Evolutionary conservation across 1,139 yeast genomes (phyloP).

Genomic region (Petasospora fabianii): DNA sequence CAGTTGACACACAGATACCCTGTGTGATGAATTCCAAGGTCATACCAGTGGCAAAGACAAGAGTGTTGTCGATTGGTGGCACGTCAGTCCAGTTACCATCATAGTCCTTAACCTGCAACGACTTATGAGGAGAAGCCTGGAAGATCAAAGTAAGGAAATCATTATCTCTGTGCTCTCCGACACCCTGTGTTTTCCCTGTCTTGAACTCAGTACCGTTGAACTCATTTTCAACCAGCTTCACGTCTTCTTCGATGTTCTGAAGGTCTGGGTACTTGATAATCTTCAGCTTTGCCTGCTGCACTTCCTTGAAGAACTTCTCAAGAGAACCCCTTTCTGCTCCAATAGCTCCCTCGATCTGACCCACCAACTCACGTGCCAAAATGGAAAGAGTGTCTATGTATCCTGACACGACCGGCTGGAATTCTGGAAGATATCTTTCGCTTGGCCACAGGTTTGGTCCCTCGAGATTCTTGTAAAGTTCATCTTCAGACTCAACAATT

Average conservation of each 20-base stretch:
- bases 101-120: slow-evolving; percentile 60
- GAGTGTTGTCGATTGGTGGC: slow-evolving; percentile 39
- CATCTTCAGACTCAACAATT: slow-evolving; percentile 34
- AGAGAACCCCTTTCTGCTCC: slow-evolving; percentile 45
- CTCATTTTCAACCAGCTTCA: slow-evolving; percentile 16
- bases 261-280: slow-evolving; percentile 50
- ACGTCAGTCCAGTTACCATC: slow-evolving; percentile 62
- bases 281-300: slow-evolving; percentile 54
- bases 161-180: slow-evolving; percentile 72
- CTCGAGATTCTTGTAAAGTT: slow-evolving; percentile 53
- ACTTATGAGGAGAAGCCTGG: slow-evolving; percentile 51
- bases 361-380: slow-evolving; percentile 41
- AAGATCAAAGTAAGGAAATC: slow-evolving; percentile 58
- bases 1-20: slow-evolving; percentile 63
- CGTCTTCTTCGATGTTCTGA: slow-evolving; percentile 12
- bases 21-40: slow-evolving; percentile 51
- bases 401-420: slow-evolving; percentile 41
- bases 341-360: slow-evolving; percentile 52
- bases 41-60: slow-evolving; percentile 54
- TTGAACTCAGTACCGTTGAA: slow-evolving; percentile 23
- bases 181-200: slow-evolving; percentile 47
- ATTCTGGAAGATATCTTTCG: slow-evolving; percentile 43
- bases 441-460: slow-evolving; percentile 69
- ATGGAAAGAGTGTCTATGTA: slow-evolving; percentile 47
- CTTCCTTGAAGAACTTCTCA: slow-evolving; percentile 46